Base-by-base conservation (phyloP, 2,329 filamentous ascomycete genomes). In the Trichoderma simmonsii region DNA sequence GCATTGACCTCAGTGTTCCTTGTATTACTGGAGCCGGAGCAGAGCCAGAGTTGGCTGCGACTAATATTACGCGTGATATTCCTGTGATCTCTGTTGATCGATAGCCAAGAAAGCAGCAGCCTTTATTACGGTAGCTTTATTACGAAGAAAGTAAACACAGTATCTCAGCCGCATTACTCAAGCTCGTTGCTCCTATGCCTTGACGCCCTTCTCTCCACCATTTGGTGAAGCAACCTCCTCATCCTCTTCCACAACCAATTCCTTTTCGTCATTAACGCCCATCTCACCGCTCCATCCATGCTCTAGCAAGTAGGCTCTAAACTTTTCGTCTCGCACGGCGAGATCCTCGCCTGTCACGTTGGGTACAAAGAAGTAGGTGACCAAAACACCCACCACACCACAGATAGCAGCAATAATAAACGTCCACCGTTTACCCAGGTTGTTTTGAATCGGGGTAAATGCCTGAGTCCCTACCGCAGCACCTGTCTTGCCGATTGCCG, bases 391-490 rank as follows among this genome's bases (percentile, higher is more conserved):
- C 0, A 79, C 80, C 14, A 86, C 81, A 18, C 85, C 85, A 66
- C 83, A 85, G 36, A 86, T 85, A 2, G 85, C 85, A 9, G 85
- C 85, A 65, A 87, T 83, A 72, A 87, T 86, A 63, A 87, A 86
- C 0, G 85, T 86, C 84, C 84, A 86, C 39, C 80, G 80, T 75
- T 86, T 84, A 0, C 85, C 85, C 1, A 86, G 77, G 51, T 82
- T 77, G 6, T 76, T 77, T 68, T 85, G 80, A 32, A 86, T 85
- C 0, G 84, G 85, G 4, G 81, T 85, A 65, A 87, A 86, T 0
- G 83, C 85, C 70, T 87, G 82, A 1, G 85, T 87, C 0, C 86
- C 86, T 5, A 88, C 75, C 0, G 86, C 86, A 0, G 85, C 86
- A 0, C 86, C 86, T 0, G 85, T 81, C 73, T 88, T 87, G 1